A percentile compares a stretch with the other conserved stretches of the same genome.
Conservation (phyloP, 768 basidiomycete genomes). For the Tricholoma matsutake region DNA sequence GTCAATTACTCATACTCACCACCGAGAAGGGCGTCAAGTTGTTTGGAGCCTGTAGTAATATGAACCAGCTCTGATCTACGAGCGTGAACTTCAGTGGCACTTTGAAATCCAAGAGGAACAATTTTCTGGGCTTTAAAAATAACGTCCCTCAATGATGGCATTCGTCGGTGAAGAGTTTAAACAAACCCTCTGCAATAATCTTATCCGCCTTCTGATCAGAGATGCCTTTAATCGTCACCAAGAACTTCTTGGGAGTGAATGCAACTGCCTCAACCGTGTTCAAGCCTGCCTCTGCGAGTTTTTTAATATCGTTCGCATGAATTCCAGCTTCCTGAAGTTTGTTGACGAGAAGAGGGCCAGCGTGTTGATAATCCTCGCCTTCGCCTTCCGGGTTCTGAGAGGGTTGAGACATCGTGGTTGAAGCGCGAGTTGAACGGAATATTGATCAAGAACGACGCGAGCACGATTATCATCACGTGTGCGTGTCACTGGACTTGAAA, state of each 20-base stretch:
- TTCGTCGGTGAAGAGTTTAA: background rate
- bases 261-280: slow-evolving; percentile 95
- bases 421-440: background rate
- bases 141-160: slow-evolving; percentile 2
- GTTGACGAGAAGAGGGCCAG: slow-evolving; percentile 80
- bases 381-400: slow-evolving; percentile 45
- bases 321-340: slow-evolving; percentile 91
- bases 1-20: slow-evolving; percentile 42
- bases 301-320: slow-evolving; percentile 89
- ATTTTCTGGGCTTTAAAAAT: slow-evolving; percentile 80
- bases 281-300: slow-evolving; percentile 86
- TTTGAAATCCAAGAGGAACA: slow-evolving; percentile 95
- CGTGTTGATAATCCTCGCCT: slow-evolving; percentile 53
- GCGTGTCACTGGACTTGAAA: background rate
- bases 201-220: slow-evolving; percentile 97
- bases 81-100: slow-evolving; percentile 96
- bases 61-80: slow-evolving; percentile 92
- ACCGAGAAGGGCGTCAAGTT: slow-evolving; percentile 92
- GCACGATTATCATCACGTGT: background rate
- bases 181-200: slow-evolving; percentile 84
- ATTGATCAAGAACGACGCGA: background rate
- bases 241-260: slow-evolving; percentile 91
- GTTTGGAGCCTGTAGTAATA: slow-evolving; percentile 95
- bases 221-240: slow-evolving; percentile 92
- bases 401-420: slow-evolving; percentile 51